phyloP scores from a whole-genome alignment of 768 basidiomycete genomes.

The Agaricus sinodeliciosus region DNA sequence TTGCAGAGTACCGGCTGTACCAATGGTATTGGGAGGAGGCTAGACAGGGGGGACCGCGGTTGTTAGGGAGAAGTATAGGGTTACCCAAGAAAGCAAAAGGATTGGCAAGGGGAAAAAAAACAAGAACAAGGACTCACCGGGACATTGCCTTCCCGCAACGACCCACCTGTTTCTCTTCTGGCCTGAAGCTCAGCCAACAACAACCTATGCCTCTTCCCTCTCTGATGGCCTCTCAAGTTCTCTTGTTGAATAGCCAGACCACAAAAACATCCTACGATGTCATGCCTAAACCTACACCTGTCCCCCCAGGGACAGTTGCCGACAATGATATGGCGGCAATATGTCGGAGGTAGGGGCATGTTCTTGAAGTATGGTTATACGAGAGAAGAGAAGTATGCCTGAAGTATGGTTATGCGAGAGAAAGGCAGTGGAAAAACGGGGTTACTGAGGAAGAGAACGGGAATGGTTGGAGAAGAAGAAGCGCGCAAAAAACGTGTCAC shows the following conservation, averaged over 20 bases:
- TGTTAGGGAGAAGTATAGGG: background rate
- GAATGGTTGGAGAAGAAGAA: no score
- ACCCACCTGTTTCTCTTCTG: background rate
- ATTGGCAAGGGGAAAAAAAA: background rate
- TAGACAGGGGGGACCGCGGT: background rate
- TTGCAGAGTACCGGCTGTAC: background rate
- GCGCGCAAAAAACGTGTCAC: no score
- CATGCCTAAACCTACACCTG: constrained; percentile 26
- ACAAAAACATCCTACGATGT: constrained; percentile 30
- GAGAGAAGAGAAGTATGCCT: background rate
- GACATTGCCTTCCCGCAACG: background rate
- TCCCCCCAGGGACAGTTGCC: constrained; percentile 21
- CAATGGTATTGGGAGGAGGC: constrained; percentile 2
- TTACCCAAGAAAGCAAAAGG: background rate
- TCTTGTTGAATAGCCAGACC: constrained; percentile 22
- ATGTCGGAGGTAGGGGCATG: constrained; percentile 12
- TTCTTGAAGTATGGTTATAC: background rate
- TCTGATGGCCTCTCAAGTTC: constrained; percentile 18
- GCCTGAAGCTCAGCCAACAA: constrained; percentile 12
- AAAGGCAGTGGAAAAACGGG: background rate
- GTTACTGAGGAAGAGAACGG: background rate
- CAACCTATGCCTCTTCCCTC: constrained; percentile 23
- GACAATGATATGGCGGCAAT: constrained; percentile 21
- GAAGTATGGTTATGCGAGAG: background rate
- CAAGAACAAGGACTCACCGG: background rate